Evolutionary conservation across 306 rosid genomes (phyloP).

Genomic region (Glycine soja): DNA sequence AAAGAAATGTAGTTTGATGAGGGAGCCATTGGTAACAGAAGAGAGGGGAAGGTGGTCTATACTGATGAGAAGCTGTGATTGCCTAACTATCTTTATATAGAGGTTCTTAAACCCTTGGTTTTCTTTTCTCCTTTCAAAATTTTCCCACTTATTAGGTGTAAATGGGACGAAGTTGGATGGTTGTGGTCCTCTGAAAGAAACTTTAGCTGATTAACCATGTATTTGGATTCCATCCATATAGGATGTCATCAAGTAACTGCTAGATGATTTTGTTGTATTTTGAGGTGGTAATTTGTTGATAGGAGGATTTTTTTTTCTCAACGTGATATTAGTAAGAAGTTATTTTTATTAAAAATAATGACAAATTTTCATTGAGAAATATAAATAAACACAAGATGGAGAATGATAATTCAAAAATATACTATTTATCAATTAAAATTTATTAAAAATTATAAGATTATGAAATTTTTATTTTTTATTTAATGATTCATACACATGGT

Average conservation of each 20-base stretch:
- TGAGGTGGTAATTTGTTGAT: too few relatives aligned
- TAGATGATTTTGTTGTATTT: too few relatives aligned
- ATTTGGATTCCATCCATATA: not conserved
- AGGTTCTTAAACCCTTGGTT: slow-evolving; percentile 18
- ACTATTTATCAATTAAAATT: too few relatives aligned
- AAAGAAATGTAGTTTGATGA: slow-evolving; percentile 44
- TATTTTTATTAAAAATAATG: too few relatives aligned
- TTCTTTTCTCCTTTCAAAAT: not conserved
- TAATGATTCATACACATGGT: too few relatives aligned
- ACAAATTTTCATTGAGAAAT: too few relatives aligned
- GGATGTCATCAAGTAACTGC: not conserved
- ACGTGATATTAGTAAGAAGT: too few relatives aligned
- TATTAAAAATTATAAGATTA: too few relatives aligned
- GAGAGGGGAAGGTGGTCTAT: not conserved
- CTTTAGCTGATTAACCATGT: slow-evolving; percentile 29
- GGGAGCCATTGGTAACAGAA: slow-evolving; percentile 61
- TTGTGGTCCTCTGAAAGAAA: slow-evolving; percentile 63
- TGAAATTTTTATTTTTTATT: too few relatives aligned
- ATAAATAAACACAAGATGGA: too few relatives aligned
- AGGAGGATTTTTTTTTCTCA: too few relatives aligned
- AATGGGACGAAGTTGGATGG: slow-evolving; percentile 46
- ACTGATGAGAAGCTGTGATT: slow-evolving; percentile 37
- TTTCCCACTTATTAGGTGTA: slow-evolving; percentile 65
- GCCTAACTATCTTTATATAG: slow-evolving; percentile 47
- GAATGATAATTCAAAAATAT: too few relatives aligned